Evolutionary conservation across 352 stramenopile species (phyloP).

Genomic region (Phytophthora niederhauseri): DNA sequence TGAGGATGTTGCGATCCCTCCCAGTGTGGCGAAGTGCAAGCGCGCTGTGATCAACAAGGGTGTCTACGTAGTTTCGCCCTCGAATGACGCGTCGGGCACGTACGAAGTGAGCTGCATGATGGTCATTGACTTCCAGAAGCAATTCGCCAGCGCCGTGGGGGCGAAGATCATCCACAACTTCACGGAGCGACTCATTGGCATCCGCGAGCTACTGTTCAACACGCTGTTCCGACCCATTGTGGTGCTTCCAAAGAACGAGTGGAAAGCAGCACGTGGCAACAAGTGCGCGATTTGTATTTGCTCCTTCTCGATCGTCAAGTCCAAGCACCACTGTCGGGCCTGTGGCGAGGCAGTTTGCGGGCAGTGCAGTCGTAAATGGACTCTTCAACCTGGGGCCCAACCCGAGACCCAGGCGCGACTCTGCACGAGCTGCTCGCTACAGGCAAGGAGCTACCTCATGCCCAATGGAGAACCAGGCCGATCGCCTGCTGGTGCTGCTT

Average conservation of each 20-base stretch:
- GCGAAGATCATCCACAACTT: conserved; percentile 83
- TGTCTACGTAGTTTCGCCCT: conserved; percentile 66
- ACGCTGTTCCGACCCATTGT: conserved; percentile 80
- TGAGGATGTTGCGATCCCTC: conserved; percentile 67
- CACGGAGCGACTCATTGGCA: conserved; percentile 75
- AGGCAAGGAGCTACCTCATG: conserved; percentile 66
- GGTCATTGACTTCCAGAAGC: conserved; percentile 87
- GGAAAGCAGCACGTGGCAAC: conserved; percentile 63
- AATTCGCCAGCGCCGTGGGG: conserved; percentile 63
- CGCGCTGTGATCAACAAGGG: conserved; percentile 85
- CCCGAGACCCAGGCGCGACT: conserved; percentile 72
- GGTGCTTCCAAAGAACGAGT: conserved; percentile 61
- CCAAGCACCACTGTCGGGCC: conserved; percentile 80
- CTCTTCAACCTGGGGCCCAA: conserved; percentile 67
- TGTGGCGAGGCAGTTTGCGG: conserved; percentile 84
- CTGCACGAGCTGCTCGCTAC: conserved; percentile 82
- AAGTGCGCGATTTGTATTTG: conserved; percentile 72
- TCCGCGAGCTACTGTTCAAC: conserved; percentile 85
- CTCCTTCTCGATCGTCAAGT: conserved; percentile 77
- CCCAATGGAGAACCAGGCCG: conserved; percentile 33
- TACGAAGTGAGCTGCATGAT: conserved; percentile 89
- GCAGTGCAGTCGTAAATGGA: conserved; percentile 85
- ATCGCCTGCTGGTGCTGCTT: conserved; percentile 43
- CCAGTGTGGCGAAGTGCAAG: conserved; percentile 88
- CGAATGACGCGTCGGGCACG: conserved; percentile 38